phyloP scores from a whole-genome alignment of 306 rosid genomes.

The Parietaria judaica region DNA sequence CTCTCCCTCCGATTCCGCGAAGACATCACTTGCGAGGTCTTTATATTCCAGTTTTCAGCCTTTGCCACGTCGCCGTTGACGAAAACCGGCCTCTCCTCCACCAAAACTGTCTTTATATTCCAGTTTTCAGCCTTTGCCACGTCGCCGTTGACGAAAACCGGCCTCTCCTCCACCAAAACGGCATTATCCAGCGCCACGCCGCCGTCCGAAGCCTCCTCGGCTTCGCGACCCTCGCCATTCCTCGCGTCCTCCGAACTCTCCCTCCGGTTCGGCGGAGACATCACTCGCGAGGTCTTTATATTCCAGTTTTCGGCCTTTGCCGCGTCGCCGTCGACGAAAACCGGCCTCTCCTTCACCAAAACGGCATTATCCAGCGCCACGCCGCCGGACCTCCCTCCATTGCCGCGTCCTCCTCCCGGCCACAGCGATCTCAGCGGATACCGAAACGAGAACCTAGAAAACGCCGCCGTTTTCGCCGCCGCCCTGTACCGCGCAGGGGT shows the following conservation, averaged over 20 bases:
- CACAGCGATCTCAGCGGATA: slow-evolving; percentile 60
- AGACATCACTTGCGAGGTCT: slow-evolving; percentile 4
- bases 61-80: slow-evolving; percentile 20
- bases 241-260: slow-evolving; percentile 20
- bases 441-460: slow-evolving; percentile 55
- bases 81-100: slow-evolving; percentile 23
- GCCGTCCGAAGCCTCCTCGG: slow-evolving; percentile 11
- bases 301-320: slow-evolving; percentile 52
- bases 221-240: slow-evolving; percentile 13
- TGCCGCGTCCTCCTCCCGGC: slow-evolving; percentile 29
- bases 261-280: slow-evolving; percentile 48
- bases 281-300: slow-evolving; percentile 59
- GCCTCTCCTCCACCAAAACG: slow-evolving; percentile 44
- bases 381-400: slow-evolving; percentile 30
- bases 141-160: background rate
- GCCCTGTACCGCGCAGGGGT: slow-evolving; percentile 11
- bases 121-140: no score
- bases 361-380: slow-evolving; percentile 65
- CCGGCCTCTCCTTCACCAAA: slow-evolving; percentile 31
- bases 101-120: slow-evolving; percentile 20
- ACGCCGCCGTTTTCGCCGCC: slow-evolving; percentile 28
- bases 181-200: slow-evolving; percentile 12
- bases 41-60: slow-evolving; percentile 63
- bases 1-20: no score
- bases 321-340: slow-evolving; percentile 18